Base-by-base conservation (phyloP, 2,329 filamentous ascomycete genomes). In the Neopestalotiopsis sp. region DNA sequence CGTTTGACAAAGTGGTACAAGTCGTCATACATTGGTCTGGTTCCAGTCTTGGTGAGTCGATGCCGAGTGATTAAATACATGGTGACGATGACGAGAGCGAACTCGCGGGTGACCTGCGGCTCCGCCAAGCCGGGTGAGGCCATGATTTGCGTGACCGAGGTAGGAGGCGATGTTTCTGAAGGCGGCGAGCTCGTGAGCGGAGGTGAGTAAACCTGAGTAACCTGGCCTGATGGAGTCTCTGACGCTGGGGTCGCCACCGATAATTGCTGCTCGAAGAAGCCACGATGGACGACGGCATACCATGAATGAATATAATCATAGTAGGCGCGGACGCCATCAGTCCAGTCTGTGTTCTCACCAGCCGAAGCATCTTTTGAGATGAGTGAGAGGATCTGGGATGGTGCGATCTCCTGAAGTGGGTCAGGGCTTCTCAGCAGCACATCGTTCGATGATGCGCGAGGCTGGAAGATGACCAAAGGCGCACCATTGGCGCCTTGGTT, bases 41-140 rank as follows among this genome's bases (percentile, higher is more conserved):
- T 77, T 38, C 79, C 78, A 14, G 75, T 73, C 67, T 79, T 77
- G 63, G 78, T 81, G 34, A 78, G 75, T n/a, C 82, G 79, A 71
- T 76, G 74, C 24, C 82, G 79, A 60, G 81, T 81, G 24, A 76
- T 79, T 20, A 84, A 78, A 67, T 83, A 80, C 80, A 84, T 84
- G 66, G 81, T 80, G 30, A 83, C 78, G 32, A 84, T 73, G 58
- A 84, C 76, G 32, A 84, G 75, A 28, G 81, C 82, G 20, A 81
- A 65, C 17, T 78, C 78, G 13, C 75, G 72, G 40, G 77, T 72
- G 66, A 70, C 65, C 2, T 59, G 67, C 56, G 52, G 65, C 20
- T 68, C 66, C 24, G 66, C 77, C 7, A 73, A 68, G 9, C 60
- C 65, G 28, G 73, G 66, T 40, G 75, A 73, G 2, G 72, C 58